A percentile compares a stretch with the other conserved stretches of the same genome.
Evolutionary conservation across 169 alveolate genomes (phyloP).

Genomic region (Perkinsus olseni): DNA sequence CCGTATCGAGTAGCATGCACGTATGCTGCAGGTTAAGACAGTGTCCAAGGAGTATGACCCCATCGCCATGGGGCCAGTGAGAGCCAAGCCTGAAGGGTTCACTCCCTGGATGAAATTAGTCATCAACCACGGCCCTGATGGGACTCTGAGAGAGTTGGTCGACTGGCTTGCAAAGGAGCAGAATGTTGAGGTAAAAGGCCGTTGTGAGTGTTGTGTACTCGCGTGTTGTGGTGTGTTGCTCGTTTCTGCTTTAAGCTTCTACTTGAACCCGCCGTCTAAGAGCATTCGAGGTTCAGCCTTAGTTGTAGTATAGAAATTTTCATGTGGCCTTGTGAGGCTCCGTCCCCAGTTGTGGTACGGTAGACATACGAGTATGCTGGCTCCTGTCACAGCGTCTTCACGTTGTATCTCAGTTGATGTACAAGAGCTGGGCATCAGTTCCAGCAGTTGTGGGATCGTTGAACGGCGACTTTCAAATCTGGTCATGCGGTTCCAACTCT

Average conservation of each 20-base stretch:
- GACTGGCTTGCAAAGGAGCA: conserved; percentile 33
- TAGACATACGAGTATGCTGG: no score
- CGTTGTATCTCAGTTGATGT: no score
- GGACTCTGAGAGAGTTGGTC: conserved; percentile 43
- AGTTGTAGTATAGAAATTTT: no score
- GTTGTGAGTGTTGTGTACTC: neutral
- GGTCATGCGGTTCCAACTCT: no score
- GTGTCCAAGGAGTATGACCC: conserved; percentile 84
- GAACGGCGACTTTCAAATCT: conserved; percentile 47
- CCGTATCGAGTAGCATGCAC: conserved; percentile 51
- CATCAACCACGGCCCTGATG: conserved; percentile 54
- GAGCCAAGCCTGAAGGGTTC: conserved; percentile 89
- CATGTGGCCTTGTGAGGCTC: no score
- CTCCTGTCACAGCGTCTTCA: no score
- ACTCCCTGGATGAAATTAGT: conserved; percentile 93
- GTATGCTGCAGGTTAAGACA: conserved; percentile 50
- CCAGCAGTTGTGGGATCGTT: conserved; percentile 45
- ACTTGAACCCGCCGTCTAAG: no score
- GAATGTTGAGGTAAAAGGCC: neutral
- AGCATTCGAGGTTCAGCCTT: no score
- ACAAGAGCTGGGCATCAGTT: no score
- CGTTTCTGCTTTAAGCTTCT: no score
- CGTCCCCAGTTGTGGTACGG: no score
- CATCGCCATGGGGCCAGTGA: conserved; percentile 83
- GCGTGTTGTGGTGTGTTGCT: neutral